Conservation (phyloP, 768 basidiomycete species). For the Coprinopsis marcescibilis region DNA sequence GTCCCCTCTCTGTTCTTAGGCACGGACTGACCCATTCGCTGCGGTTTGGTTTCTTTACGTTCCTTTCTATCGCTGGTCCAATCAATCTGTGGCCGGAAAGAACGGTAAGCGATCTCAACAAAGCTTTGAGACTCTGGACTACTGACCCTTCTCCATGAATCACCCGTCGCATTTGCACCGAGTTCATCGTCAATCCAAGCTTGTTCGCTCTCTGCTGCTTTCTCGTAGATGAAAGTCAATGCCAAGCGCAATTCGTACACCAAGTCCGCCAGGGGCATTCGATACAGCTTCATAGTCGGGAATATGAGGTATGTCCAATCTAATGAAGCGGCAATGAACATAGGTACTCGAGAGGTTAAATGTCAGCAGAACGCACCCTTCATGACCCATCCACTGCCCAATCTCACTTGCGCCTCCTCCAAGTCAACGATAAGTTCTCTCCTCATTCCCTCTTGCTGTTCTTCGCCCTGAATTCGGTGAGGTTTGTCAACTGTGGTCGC, state of each 20-base stretch:
- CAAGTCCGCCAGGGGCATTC: slow-evolving; percentile 6
- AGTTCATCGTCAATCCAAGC: slow-evolving; percentile 4
- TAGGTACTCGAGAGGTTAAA: neutral
- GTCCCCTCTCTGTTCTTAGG: too few relatives aligned
- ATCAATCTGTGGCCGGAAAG: too few relatives aligned
- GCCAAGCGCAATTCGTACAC: slow-evolving; percentile 5
- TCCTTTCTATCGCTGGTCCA: too few relatives aligned
- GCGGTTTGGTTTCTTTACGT: too few relatives aligned
- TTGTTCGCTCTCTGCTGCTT: neutral
- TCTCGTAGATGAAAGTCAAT: neutral
- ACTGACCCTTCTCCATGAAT: too few relatives aligned
- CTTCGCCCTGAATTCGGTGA: neutral
- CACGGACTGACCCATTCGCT: too few relatives aligned
- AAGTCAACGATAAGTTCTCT: slow-evolving; percentile 5
- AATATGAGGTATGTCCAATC: slow-evolving; percentile 10
- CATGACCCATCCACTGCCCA: slow-evolving; percentile 4
- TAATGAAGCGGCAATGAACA: neutral
- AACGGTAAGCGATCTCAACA: too few relatives aligned
- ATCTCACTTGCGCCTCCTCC: slow-evolving; percentile 3
- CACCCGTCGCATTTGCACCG: neutral
- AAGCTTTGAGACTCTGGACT: too few relatives aligned
- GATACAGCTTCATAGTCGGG: slow-evolving; percentile 7
- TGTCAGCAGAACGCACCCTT: neutral
- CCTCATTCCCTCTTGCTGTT: neutral
- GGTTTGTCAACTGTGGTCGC: neutral